These are phyloP conservation scores for Ormosia semicastrata DNA, from an alignment of 306 rosid species.

Conservation along the genomic window DNA sequence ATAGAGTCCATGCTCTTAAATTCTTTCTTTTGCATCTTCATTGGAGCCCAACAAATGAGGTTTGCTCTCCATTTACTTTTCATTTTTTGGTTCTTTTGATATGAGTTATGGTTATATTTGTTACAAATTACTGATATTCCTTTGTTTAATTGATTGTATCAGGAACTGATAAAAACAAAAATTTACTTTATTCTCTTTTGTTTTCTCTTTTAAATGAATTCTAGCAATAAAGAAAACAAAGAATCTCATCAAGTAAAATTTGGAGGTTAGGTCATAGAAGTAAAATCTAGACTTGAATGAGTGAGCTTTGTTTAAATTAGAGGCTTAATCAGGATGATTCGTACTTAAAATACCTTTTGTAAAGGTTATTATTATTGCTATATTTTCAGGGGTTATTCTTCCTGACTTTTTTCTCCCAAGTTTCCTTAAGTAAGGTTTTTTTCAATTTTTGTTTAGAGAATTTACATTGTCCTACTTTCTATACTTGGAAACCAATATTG, in stretches of 20 bases:
- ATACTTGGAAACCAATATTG: neutral
- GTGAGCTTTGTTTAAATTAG: neutral
- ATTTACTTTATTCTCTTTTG: neutral
- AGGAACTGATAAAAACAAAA: conserved; percentile 25
- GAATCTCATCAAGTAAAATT: neutral
- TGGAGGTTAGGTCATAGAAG: neutral
- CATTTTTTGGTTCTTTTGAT: too few relatives aligned
- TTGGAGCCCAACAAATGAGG: too few relatives aligned
- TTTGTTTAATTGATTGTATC: neutral
- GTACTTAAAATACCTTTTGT: neutral
- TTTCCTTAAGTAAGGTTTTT: neutral
- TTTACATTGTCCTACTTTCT: neutral
- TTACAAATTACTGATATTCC: too few relatives aligned
- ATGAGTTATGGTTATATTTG: too few relatives aligned
- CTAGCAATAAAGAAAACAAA: neutral
- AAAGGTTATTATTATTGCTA: neutral
- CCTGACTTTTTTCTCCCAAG: neutral
- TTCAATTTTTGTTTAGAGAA: neutral
- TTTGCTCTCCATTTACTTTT: too few relatives aligned
- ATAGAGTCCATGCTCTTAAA: too few relatives aligned
- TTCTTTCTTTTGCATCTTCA: too few relatives aligned
- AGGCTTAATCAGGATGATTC: neutral
- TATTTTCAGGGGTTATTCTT: neutral
- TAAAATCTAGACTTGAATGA: neutral
- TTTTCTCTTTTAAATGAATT: neutral